Base-by-base conservation (phyloP, 805 yeast species). In the Saccharomycopsis fibuligera region DNA sequence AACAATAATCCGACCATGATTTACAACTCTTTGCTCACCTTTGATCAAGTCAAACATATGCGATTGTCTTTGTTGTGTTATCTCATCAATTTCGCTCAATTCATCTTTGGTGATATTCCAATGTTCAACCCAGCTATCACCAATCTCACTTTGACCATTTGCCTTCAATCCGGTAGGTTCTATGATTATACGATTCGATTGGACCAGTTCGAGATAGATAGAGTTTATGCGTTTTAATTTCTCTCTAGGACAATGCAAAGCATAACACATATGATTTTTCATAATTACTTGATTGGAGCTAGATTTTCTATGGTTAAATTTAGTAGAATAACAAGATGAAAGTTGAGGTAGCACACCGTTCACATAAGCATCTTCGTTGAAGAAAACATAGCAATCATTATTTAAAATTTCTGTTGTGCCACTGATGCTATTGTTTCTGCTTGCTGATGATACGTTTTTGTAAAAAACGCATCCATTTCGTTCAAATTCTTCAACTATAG, bases 31-130 rank as follows among this genome's bases (percentile, higher is more conserved):
- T 57, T 83, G 86, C 55, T 86, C 95, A 41, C 79, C 75, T 48
- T 79, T 70, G 25, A 87, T 76, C 42, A 86, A 66, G 60, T 87
- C 96, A 63, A 83, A 88, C 3, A 86, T 74, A 49, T 81, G 79
- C 48, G 86, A 81, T 60, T 87, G 96, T 33, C 79, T 71, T 57
- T 78, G 78, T n/a, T 79, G 69, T 47, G 78, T 76, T 9, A 64
- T 62, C 9, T 73, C 72, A 45, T 73, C 79, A 5, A 77, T 65
- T n/a, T 68, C 73, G 19, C 69, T 61, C 24, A 81, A 59, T 42
- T 79, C 83, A 22, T 75, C 78, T 2, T 72, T 70, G 0, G 81
- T 69, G 12, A 82, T 55, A 43, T 76, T 72, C 88, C 87, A 82
- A 57, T 79, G 82, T 8, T 76, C 70, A 0, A 79, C 76, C 88